Evolutionary conservation across 805 yeast species (phyloP).

Genomic region (Clavispora fructus): DNA sequence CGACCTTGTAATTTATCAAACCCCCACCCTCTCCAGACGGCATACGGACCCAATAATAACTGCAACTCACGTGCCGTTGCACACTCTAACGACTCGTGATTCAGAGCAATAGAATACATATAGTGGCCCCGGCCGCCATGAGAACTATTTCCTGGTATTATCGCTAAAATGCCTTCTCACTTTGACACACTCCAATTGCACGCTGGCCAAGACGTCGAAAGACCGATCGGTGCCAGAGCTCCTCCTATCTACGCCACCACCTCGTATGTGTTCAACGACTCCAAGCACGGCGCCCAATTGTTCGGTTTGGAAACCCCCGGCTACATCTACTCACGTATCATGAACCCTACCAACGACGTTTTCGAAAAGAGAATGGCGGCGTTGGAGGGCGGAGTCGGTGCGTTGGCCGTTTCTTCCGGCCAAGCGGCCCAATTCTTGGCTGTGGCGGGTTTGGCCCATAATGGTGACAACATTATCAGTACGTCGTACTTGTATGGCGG

Average conservation of each 20-base stretch:
- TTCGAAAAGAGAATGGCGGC: conserved; percentile 91
- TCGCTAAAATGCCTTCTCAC: conserved; percentile 46
- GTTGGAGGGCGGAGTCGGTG: conserved; percentile 88
- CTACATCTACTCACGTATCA: conserved; percentile 81
- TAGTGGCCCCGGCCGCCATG: background rate
- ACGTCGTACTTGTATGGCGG: conserved; percentile 92
- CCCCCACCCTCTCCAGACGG: background rate
- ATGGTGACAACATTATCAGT: conserved; percentile 87
- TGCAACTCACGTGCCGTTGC: conserved; percentile 12
- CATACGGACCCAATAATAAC: background rate
- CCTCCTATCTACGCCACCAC: conserved; percentile 91
- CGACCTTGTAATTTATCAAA: no score
- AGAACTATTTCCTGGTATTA: background rate
- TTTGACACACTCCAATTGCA: conserved; percentile 91
- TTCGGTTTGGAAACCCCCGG: conserved; percentile 84
- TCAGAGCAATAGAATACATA: background rate
- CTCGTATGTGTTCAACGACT: conserved; percentile 81
- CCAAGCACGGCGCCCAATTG: conserved; percentile 87
- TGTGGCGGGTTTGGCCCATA: conserved; percentile 72
- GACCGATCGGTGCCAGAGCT: conserved; percentile 71
- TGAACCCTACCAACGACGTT: conserved; percentile 89
- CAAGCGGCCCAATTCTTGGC: conserved; percentile 94
- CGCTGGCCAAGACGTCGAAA: conserved; percentile 81
- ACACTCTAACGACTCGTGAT: conserved; percentile 2
- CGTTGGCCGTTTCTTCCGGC: conserved; percentile 88